These are phyloP conservation scores for Sporisorium reilianum DNA, from an alignment of 1,284 basidiomycete genomes.

Conservation along the genomic window DNA sequence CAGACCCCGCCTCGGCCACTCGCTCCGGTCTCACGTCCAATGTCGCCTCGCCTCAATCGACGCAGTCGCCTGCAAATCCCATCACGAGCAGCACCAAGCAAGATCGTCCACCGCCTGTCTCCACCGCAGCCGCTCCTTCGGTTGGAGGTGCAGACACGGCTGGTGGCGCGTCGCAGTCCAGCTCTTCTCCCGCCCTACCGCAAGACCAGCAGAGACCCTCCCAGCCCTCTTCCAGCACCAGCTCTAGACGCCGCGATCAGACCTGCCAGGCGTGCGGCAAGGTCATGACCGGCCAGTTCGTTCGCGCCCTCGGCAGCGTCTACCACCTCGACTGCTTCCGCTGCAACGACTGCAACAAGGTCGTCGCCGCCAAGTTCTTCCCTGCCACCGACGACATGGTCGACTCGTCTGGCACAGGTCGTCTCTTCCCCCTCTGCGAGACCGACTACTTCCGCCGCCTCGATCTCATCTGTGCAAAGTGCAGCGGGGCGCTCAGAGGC, in stretches of 20 bases:
- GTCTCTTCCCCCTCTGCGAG: conserved; percentile 76
- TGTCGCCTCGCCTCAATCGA: conserved; percentile 37
- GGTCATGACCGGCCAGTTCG: conserved; percentile 89
- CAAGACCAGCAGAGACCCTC: conserved; percentile 14
- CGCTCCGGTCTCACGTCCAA: conserved; percentile 23
- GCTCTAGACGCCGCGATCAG: conserved; percentile 52
- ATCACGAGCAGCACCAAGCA: conserved; percentile 7
- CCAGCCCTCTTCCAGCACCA: conserved; percentile 14
- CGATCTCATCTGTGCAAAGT: conserved; percentile 96
- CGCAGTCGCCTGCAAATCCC: conserved; percentile 28
- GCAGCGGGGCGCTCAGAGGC: conserved; percentile 89
- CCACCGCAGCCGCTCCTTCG: not conserved
- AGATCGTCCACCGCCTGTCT: conserved; percentile 12
- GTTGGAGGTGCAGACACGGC: conserved; percentile 1
- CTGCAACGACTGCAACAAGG: conserved; percentile 89
- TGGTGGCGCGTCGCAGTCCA: not conserved
- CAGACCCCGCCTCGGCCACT: conserved; percentile 8
- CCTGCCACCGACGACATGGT: conserved; percentile 76
- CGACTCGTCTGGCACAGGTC: conserved; percentile 74
- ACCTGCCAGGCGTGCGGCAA: conserved; percentile 61
- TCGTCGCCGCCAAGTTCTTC: conserved; percentile 99
- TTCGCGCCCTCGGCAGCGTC: conserved; percentile 91
- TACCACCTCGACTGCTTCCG: conserved; percentile 97
- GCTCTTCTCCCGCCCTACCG: not conserved
- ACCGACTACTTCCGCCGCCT: conserved; percentile 96